Evolutionary conservation across 208 protist genomes (phyloP).

Genomic region (Leishmania guyanensis): DNA sequence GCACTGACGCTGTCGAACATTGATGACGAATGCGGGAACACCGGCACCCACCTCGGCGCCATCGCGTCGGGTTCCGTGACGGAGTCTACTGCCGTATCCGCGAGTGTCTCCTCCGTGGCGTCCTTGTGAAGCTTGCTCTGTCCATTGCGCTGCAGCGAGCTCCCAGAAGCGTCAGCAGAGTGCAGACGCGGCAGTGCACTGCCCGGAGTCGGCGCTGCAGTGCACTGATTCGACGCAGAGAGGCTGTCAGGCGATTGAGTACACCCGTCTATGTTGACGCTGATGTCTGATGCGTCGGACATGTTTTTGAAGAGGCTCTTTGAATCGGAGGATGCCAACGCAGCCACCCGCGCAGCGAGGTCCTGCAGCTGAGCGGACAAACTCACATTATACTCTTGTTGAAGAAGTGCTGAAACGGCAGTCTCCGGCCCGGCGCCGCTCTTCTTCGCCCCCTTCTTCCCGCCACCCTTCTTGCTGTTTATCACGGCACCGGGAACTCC

Average conservation of each 20-base stretch:
- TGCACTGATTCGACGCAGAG: not conserved
- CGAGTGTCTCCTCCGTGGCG: not conserved
- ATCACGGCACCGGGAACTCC: not conserved
- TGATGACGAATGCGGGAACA: conserved; percentile 7
- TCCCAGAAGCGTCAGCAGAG: not conserved
- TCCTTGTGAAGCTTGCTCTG: not conserved
- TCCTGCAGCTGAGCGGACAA: conserved; percentile 23
- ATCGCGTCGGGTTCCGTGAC: not conserved
- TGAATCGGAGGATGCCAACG: not conserved
- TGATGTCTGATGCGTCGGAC: not conserved
- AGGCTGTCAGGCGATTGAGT: not conserved
- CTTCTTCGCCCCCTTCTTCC: conserved; percentile 11
- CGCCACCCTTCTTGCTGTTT: conserved; percentile 3
- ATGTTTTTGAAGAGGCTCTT: not conserved
- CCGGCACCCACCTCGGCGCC: conserved; percentile 16
- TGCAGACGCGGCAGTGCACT: not conserved
- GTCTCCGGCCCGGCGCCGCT: not conserved
- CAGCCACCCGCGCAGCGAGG: conserved; percentile 11
- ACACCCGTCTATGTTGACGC: not conserved
- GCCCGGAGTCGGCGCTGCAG: not conserved
- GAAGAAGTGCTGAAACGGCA: not conserved
- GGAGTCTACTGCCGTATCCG: not conserved
- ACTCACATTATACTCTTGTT: conserved; percentile 14
- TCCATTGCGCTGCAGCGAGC: not conserved
- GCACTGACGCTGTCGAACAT: not conserved